Conservation (phyloP, 108 stramenopile species). For the Seminavis robusta region DNA sequence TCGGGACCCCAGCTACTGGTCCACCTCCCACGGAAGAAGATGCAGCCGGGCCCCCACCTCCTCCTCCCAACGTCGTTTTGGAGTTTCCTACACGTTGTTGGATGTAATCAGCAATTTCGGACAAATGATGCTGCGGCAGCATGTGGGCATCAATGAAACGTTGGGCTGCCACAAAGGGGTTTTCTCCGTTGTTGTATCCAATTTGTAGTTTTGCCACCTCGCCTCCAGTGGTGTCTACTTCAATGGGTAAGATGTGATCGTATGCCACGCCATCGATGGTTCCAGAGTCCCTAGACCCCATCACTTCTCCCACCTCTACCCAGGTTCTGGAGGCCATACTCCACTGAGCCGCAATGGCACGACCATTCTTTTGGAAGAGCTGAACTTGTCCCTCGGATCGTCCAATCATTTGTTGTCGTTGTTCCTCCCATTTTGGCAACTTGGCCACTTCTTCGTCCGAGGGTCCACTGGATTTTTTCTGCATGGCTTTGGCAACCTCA, state of each 20-base stretch:
- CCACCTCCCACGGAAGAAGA: no score
- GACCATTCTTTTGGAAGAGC: conserved; percentile 83
- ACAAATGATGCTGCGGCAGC: conserved; percentile 86
- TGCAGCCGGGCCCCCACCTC: conserved; percentile 9
- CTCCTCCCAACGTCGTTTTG: conserved; percentile 56
- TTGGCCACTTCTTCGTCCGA: conserved; percentile 83
- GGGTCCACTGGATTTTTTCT: conserved; percentile 53
- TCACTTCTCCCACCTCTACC: conserved; percentile 97
- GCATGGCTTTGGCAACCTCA: conserved; percentile 40
- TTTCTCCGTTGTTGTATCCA: conserved; percentile 96
- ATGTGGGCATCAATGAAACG: conserved; percentile 91
- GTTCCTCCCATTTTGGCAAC: conserved; percentile 85
- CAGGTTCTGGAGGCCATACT: conserved; percentile 68
- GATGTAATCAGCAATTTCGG: conserved; percentile 92
- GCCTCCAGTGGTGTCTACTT: conserved; percentile 86
- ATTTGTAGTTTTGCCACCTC: conserved; percentile 82
- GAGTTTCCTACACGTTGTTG: conserved; percentile 60
- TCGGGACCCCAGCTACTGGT: conserved; percentile 33
- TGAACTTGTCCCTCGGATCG: conserved; percentile 90
- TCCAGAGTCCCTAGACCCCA: conserved; percentile 61
- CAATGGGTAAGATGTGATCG: conserved; percentile 94
- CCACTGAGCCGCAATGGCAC: conserved; percentile 96
- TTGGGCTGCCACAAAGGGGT: conserved; percentile 95
- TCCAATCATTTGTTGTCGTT: conserved; percentile 43
- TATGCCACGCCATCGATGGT: conserved; percentile 81